Evolutionary conservation across 2,329 filamentous ascomycete species (phyloP).

Genomic region (Metarhizium album): DNA sequence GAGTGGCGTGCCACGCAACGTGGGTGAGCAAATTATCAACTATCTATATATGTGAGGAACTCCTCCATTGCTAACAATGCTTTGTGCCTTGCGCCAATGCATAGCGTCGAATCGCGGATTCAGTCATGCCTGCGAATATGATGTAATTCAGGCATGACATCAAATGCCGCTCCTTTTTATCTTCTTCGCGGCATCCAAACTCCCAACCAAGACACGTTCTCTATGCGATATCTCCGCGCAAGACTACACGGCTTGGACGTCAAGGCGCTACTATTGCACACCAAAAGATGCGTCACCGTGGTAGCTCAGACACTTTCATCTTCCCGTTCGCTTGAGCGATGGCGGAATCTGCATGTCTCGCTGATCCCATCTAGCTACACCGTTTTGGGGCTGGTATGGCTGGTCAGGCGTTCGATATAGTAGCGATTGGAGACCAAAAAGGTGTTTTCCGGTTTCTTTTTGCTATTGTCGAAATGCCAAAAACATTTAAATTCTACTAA

Average conservation of each 20-base stretch:
- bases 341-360: constrained; percentile 2
- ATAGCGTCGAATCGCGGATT: background rate
- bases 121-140: background rate
- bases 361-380: background rate
- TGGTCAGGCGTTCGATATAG: background rate
- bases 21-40: constrained; percentile 1
- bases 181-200: background rate
- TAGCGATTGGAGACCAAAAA: background rate
- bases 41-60: background rate
- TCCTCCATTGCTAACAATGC: background rate
- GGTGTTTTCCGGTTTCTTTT: background rate
- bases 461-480: no score
- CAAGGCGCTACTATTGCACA: background rate
- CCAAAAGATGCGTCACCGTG: background rate
- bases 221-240: background rate
- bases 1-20: background rate
- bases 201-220: background rate
- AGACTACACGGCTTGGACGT: background rate
- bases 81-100: background rate
- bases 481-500: no score
- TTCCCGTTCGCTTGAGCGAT: background rate
- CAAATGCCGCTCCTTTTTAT: background rate
- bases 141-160: background rate
- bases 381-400: background rate
- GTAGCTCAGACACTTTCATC: background rate